Percentiles rank a stretch among this genome's conserved stretches.
These are phyloP conservation scores for Schwanniomyces etchellsii DNA, from an alignment of 1,139 yeast species.

Conservation along the genomic window DNA sequence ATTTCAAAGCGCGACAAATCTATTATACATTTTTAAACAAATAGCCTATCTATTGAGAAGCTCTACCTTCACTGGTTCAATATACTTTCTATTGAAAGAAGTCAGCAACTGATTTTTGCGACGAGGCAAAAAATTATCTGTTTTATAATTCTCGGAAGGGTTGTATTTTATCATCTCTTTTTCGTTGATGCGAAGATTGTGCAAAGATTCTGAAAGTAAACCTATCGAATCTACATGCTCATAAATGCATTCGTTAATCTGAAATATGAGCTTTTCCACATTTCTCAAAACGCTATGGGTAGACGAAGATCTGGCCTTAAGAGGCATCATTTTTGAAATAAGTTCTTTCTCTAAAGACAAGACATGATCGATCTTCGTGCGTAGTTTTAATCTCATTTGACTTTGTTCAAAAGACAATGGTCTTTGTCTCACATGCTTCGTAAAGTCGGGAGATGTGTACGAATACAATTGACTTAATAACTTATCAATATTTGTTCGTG, in stretches of 20 bases:
- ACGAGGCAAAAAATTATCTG: too few relatives aligned
- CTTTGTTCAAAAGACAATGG: slow-evolving; percentile 21
- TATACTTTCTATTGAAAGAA: too few relatives aligned
- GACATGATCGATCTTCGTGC: slow-evolving; percentile 14
- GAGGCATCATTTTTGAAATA: slow-evolving; percentile 18
- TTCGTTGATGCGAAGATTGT: too few relatives aligned
- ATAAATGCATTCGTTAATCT: slow-evolving; percentile 13
- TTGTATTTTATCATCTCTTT: too few relatives aligned
- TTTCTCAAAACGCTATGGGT: slow-evolving; percentile 13
- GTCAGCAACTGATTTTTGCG: too few relatives aligned
- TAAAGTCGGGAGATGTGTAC: slow-evolving; percentile 6
- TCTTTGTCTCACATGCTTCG: slow-evolving; percentile 7
- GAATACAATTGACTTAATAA: slow-evolving; percentile 13
- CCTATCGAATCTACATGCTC: background rate
- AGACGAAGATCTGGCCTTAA: slow-evolving; percentile 16
- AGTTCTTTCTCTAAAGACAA: slow-evolving; percentile 14
- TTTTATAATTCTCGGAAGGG: too few relatives aligned
- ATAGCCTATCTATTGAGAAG: too few relatives aligned
- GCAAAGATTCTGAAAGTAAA: background rate
- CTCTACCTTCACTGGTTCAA: too few relatives aligned
- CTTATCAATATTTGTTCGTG: slow-evolving; percentile 13
- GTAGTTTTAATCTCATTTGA: slow-evolving; percentile 12
- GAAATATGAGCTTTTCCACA: slow-evolving; percentile 17
- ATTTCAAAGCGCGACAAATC: too few relatives aligned
- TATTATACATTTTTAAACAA: too few relatives aligned